phyloP scores from a whole-genome alignment of 2,329 filamentous ascomycete genomes.

The Paradendryphiella salina region DNA sequence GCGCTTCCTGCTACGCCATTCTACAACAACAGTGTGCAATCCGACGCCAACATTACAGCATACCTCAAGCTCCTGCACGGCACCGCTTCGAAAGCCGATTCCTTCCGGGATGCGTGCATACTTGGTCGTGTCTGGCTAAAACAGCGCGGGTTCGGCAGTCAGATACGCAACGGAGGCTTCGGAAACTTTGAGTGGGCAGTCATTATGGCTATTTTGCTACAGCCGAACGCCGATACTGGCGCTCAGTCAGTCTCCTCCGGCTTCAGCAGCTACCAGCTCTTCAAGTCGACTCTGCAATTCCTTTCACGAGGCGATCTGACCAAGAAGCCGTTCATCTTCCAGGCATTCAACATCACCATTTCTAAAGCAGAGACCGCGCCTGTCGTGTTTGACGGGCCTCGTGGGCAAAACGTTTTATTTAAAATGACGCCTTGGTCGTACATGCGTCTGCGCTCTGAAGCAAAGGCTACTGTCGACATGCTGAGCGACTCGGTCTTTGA shows the following conservation, averaged over 20 bases:
- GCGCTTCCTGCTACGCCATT: conserved; percentile 67
- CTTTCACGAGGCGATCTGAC: conserved; percentile 73
- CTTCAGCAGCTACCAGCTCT: conserved; percentile 88
- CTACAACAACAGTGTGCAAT: conserved; percentile 84
- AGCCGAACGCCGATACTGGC: conserved; percentile 73
- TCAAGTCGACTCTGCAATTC: conserved; percentile 92
- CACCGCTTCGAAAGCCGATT: conserved; percentile 68
- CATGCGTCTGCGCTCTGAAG: conserved; percentile 70
- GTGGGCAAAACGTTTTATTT: conserved; percentile 79
- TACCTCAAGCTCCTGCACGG: conserved; percentile 77
- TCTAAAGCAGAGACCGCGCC: conserved; percentile 58
- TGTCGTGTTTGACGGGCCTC: conserved; percentile 74
- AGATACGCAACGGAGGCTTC: conserved; percentile 77
- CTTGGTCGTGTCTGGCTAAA: conserved; percentile 87
- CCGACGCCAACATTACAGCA: conserved; percentile 71
- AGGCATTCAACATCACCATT: conserved; percentile 43
- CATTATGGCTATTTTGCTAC: conserved; percentile 77
- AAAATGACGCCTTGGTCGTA: conserved; percentile 92
- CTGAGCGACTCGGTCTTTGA: conserved; percentile 74
- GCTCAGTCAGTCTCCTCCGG: conserved; percentile 73
- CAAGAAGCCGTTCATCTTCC: conserved; percentile 64
- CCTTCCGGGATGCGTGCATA: conserved; percentile 81
- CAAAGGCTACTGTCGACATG: conserved; percentile 71
- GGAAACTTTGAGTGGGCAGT: conserved; percentile 89
- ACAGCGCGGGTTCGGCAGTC: conserved; percentile 77